A percentile compares a stretch with the other conserved stretches of the same genome.
These are phyloP conservation scores for Peronospora belbahrii DNA, from an alignment of 352 stramenopile genomes.

Conservation along the genomic window DNA sequence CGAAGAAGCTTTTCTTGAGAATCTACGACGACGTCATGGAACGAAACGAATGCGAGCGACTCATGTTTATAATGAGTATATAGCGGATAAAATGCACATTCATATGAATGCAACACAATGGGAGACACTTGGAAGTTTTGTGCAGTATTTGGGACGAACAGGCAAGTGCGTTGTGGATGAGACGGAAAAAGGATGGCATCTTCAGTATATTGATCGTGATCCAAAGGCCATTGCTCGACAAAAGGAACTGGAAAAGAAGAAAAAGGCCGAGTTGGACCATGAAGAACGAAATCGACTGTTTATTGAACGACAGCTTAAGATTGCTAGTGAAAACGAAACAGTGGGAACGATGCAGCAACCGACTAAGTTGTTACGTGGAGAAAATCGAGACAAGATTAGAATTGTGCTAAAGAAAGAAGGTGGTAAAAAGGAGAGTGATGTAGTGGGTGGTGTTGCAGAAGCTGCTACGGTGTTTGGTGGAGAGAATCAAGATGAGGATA, in stretches of 20 bases:
- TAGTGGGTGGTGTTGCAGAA: background rate
- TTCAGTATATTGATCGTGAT: constrained; percentile 94
- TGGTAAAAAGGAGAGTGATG: constrained; percentile 19
- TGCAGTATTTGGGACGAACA: constrained; percentile 97
- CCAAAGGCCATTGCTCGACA: constrained; percentile 84
- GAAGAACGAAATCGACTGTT: constrained; percentile 78
- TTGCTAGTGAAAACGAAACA: constrained; percentile 33
- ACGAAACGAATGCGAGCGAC: constrained; percentile 96
- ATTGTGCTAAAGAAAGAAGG: constrained; percentile 18
- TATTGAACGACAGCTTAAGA: constrained; percentile 68
- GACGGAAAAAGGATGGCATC: constrained; percentile 97
- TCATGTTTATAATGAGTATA: constrained; percentile 98
- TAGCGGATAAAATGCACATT: constrained; percentile 97
- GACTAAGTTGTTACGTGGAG: constrained; percentile 53
- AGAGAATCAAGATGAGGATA: background rate
- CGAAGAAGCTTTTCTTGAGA: constrained; percentile 93
- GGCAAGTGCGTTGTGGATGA: constrained; percentile 96
- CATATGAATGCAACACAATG: constrained; percentile 99
- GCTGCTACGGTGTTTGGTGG: constrained; percentile 1
- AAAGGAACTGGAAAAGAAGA: constrained; percentile 82
- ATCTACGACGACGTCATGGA: constrained; percentile 89
- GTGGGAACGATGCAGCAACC: constrained; percentile 28
- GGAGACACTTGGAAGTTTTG: constrained; percentile 94
- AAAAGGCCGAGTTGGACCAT: constrained; percentile 85
- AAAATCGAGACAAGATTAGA: constrained; percentile 41